Evolutionary conservation across 805 yeast genomes (phyloP).

Genomic region (Cyberlindnera euphorbiiphila): DNA sequence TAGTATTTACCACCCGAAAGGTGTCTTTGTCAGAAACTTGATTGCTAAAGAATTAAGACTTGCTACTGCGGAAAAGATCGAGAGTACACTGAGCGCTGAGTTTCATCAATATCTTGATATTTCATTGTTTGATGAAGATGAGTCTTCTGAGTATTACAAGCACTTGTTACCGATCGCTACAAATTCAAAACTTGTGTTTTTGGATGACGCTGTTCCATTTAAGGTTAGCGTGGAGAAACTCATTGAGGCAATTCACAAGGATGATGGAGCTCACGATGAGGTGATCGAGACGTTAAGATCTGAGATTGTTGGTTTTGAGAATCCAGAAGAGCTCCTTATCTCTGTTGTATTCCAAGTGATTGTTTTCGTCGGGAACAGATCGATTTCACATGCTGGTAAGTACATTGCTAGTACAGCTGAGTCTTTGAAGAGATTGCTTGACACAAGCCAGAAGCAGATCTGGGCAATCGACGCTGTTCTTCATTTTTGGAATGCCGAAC

Average conservation of each 20-base stretch:
- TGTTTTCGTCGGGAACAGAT: slow-evolving; percentile 82
- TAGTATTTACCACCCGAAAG: slow-evolving; percentile 62
- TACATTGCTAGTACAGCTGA: slow-evolving; percentile 42
- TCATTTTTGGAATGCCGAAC: slow-evolving; percentile 61
- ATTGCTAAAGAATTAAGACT: slow-evolving; percentile 81
- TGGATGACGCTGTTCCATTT: slow-evolving; percentile 35
- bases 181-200: slow-evolving; percentile 37
- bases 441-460: slow-evolving; percentile 30
- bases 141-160: slow-evolving; percentile 36
- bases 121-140: slow-evolving; percentile 34
- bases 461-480: slow-evolving; percentile 55
- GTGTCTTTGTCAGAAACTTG: slow-evolving; percentile 69
- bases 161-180: slow-evolving; percentile 29
- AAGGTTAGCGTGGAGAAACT: slow-evolving; percentile 34
- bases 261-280: slow-evolving; percentile 28
- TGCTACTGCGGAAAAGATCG: slow-evolving; percentile 69
- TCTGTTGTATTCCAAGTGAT: slow-evolving; percentile 65
- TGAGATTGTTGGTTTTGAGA: slow-evolving; percentile 29
- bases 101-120: slow-evolving; percentile 47
- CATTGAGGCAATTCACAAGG: slow-evolving; percentile 35
- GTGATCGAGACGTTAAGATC: slow-evolving; percentile 30
- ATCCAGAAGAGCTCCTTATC: slow-evolving; percentile 44
- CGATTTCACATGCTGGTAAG: slow-evolving; percentile 70
- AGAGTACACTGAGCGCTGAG: slow-evolving; percentile 63
- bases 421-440: slow-evolving; percentile 33